A percentile compares a stretch with the other conserved stretches of the same genome.
phyloP scores from a whole-genome alignment of 345 rosid species.

The Brassica incana region DNA sequence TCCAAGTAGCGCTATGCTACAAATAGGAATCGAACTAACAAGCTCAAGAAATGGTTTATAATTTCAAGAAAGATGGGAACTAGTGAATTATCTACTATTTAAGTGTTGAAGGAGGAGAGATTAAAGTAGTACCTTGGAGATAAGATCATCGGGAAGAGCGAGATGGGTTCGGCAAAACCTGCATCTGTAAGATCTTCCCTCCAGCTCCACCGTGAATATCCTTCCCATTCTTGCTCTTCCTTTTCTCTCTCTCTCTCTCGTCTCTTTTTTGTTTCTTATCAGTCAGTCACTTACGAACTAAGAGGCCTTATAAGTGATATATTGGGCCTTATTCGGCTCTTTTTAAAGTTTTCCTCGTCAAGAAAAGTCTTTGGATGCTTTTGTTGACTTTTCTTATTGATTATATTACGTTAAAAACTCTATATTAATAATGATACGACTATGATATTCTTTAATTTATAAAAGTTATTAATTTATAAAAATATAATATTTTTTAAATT shows the following conservation, averaged over 20 bases:
- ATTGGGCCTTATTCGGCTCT: conserved; percentile 24
- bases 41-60: background rate
- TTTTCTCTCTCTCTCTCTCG: conserved; percentile 18
- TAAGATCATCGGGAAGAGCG: conserved; percentile 68
- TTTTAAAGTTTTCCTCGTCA: background rate
- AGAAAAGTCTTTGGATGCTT: conserved; percentile 11
- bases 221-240: conserved; percentile 59
- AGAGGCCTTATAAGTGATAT: conserved; percentile 2
- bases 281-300: background rate
- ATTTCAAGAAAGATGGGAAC: conserved; percentile 14
- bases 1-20: background rate
- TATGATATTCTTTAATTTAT: no score
- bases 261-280: background rate
- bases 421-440: no score
- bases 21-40: conserved; percentile 8
- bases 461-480: no score
- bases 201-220: conserved; percentile 82
- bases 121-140: conserved; percentile 55
- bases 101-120: background rate
- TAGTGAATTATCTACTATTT: background rate
- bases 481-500: no score
- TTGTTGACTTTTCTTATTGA: conserved; percentile 15
- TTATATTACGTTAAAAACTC: no score
- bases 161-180: conserved; percentile 82
- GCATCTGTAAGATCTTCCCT: conserved; percentile 91